phyloP scores from a whole-genome alignment of 306 rosid genomes.

The Casuarina cunninghamiana region DNA sequence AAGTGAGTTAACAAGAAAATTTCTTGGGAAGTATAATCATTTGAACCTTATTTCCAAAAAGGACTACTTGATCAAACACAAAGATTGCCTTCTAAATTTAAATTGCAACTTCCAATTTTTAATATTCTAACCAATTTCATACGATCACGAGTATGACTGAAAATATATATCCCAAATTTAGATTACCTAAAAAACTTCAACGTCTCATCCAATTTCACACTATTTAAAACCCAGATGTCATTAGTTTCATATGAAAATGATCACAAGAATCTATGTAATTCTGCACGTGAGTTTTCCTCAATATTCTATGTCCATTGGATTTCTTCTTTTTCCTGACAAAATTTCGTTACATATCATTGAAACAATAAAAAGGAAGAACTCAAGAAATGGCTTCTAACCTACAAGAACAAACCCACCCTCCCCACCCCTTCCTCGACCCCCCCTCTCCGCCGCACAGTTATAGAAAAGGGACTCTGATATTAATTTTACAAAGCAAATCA shows the following conservation, averaged over 20 bases:
- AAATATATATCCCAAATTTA: no score
- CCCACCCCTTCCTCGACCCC: not conserved
- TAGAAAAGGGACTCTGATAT: not conserved
- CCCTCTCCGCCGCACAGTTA: no score
- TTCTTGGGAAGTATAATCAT: not conserved
- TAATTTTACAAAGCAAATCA: slow-evolving; percentile 25
- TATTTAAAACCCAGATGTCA: not conserved
- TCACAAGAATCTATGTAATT: no score
- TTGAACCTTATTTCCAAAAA: not conserved
- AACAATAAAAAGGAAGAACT: not conserved
- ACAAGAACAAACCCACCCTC: not conserved
- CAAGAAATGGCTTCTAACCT: not conserved
- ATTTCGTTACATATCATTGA: no score
- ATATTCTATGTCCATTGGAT: no score
- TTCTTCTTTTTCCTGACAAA: no score
- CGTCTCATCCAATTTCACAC: not conserved
- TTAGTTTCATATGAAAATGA: not conserved
- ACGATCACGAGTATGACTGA: not conserved
- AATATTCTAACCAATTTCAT: not conserved
- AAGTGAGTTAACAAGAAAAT: not conserved
- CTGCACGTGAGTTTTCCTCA: no score
- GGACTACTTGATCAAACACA: not conserved
- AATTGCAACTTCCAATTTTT: no score
- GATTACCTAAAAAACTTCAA: no score
- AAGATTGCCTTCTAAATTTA: not conserved